Conservation (phyloP, 2,329 filamentous ascomycete species). For the Leptodontidium sp. region DNA sequence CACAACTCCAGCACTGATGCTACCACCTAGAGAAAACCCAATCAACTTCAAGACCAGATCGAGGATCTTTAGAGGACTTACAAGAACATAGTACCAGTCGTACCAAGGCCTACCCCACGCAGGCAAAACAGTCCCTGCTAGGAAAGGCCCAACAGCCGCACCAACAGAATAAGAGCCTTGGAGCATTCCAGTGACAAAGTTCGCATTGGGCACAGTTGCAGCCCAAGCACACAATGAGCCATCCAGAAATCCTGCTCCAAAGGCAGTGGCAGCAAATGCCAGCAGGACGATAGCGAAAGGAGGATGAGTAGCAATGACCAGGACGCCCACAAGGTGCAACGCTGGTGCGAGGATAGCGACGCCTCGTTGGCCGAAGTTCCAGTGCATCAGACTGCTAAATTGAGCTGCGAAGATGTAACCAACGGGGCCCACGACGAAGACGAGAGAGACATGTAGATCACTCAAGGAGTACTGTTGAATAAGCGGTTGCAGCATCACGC, state of each 20-base stretch:
- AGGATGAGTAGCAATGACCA: conserved; percentile 3
- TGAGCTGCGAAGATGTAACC: conserved; percentile 7
- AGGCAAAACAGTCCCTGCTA: background rate
- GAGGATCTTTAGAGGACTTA: background rate
- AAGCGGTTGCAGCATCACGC: conserved; percentile 1
- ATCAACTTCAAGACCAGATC: background rate
- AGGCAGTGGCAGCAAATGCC: background rate
- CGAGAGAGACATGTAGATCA: conserved; percentile 7
- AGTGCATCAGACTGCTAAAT: background rate
- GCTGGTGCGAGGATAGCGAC: background rate
- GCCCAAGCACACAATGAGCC: conserved; percentile 7
- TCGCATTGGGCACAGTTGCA: conserved; percentile 13
- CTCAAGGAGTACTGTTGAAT: background rate
- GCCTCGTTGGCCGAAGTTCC: conserved; percentile 1
- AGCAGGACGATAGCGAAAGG: background rate
- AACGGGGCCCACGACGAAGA: conserved; percentile 4
- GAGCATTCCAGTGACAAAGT: conserved; percentile 6
- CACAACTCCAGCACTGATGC: background rate
- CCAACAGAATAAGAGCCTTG: conserved; percentile 10
- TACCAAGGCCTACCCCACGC: background rate
- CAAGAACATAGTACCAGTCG: conserved; percentile 15
- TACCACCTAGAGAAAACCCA: background rate
- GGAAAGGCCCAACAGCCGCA: conserved; percentile 1
- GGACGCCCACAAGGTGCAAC: background rate
- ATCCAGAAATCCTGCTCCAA: conserved; percentile 9